Conservation (phyloP, 2,329 filamentous ascomycete genomes). For the Colletotrichum tropicicola region DNA sequence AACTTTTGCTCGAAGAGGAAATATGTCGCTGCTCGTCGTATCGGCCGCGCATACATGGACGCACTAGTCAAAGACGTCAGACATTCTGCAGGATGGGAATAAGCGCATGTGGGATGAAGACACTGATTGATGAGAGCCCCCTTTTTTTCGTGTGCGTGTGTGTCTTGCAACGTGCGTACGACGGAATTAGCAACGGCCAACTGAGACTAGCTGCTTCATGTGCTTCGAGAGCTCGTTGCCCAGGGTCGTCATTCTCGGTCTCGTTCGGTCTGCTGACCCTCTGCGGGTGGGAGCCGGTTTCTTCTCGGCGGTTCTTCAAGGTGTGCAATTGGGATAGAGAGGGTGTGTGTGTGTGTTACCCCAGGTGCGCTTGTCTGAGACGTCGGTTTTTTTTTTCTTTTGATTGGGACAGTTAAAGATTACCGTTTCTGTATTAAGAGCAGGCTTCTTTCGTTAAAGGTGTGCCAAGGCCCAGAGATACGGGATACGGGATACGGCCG, state of each 20-base stretch:
- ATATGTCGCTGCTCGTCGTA: neutral
- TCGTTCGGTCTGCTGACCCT: neutral
- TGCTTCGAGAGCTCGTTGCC: neutral
- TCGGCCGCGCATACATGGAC: too few relatives aligned
- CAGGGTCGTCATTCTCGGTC: neutral
- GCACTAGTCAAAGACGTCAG: neutral
- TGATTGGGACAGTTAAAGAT: too few relatives aligned
- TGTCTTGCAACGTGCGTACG: neutral
- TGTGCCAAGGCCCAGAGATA: too few relatives aligned
- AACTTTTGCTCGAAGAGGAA: constrained; percentile 6
- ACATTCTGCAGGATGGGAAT: neutral
- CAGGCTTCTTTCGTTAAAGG: too few relatives aligned
- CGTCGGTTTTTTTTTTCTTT: too few relatives aligned
- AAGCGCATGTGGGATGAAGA: too few relatives aligned
- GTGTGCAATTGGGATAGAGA: neutral
- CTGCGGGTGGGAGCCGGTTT: neutral
- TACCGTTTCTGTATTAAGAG: too few relatives aligned
- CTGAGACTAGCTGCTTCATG: constrained; percentile 12
- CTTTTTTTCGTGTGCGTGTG: neutral
- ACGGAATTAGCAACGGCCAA: neutral
- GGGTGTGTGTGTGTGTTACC: too few relatives aligned
- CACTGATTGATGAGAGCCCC: too few relatives aligned
- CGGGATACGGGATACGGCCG: too few relatives aligned
- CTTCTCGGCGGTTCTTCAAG: neutral
- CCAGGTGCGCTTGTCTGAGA: too few relatives aligned